Evolutionary conservation across 106 monocot species (phyloP), one percentile per base, ranked within the genome.

Genomic region (Platanthera guangdongensis): DNA sequence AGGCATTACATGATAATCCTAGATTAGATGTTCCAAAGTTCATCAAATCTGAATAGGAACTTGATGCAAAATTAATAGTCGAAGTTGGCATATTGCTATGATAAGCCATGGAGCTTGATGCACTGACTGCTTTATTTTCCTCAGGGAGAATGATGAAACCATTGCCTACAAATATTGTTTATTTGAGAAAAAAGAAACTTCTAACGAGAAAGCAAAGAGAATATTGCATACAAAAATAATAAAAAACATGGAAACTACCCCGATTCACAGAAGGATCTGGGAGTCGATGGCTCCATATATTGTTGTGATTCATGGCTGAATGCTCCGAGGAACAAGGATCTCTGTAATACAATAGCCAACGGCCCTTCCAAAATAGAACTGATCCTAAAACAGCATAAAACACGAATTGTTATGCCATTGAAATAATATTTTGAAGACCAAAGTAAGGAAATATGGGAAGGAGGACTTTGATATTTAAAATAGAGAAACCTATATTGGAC

Each of bases 21-120:
- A 68, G 67, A 60, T 60, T 52, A 68, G 50, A 11, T 69, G 45
- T 47, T 18, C 25, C 12, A 28, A 57, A 45, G 73, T 48, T 67
- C 52, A 76, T 32, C 46, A 72, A 32, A 51, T 81, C 81, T 11
- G 57, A 55, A 79, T 63, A 49, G n/a, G 65, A 77, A 76, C 73
- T 70, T 77, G 71, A 78, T 48, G 75, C 10, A 65, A 64, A 53
- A 72, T 79, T 13, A 63, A 72, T 59, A 46, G 57, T 70, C 62
- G 77, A 50, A 52, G 75, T 78, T 63, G 21, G 19, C 71, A 69
- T 69, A 30, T 12, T 39, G 51, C 64, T 73, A 57, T 48, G 53
- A 73, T 73, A 68, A 57, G 77, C 49, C 55, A 65, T 74, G 14
- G 73, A 73, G 57, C 65, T 53, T 49, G 50, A 22, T 80, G 73